phyloP scores from a whole-genome alignment of 2,329 filamentous ascomycete species.

The Aspergillus latus region DNA sequence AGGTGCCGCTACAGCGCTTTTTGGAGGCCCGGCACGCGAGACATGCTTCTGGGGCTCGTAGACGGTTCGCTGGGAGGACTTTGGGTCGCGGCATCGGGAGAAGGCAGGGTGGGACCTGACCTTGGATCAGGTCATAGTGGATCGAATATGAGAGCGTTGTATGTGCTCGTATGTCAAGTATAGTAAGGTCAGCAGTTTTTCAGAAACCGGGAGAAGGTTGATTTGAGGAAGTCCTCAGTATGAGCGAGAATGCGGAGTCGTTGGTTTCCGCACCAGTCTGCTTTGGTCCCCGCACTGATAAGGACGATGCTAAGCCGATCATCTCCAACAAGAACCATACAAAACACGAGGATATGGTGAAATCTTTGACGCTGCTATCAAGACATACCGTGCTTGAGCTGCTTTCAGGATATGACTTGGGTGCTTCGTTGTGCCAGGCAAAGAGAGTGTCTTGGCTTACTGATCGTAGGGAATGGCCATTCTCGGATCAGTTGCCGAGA shows the following conservation, averaged over 20 bases:
- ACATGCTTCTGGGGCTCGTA: constrained; percentile 52
- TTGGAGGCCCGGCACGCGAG: constrained; percentile 51
- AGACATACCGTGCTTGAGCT: too few relatives aligned
- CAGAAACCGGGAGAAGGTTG: background rate
- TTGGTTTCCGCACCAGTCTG: background rate
- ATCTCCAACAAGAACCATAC: too few relatives aligned
- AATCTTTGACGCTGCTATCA: too few relatives aligned
- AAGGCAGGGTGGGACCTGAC: background rate
- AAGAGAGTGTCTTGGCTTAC: too few relatives aligned
- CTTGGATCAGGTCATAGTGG: background rate
- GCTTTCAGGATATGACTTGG: too few relatives aligned
- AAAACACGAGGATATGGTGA: too few relatives aligned
- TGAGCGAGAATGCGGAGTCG: background rate
- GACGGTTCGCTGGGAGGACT: constrained; percentile 51
- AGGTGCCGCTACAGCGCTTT: constrained; percentile 52
- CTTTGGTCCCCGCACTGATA: constrained; percentile 1
- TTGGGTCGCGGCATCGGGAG: constrained; percentile 53
- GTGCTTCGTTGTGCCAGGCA: too few relatives aligned
- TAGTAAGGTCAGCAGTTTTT: too few relatives aligned
- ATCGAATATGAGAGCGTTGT: too few relatives aligned
- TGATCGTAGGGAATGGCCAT: too few relatives aligned
- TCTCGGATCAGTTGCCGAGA: too few relatives aligned
- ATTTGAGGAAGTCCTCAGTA: background rate
- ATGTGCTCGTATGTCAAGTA: background rate
- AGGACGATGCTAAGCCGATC: background rate